Percentiles rank a stretch among this genome's conserved stretches.
These are phyloP conservation scores for Puccinia polysora DNA, from an alignment of 1,284 basidiomycete genomes.

Conservation along the genomic window DNA sequence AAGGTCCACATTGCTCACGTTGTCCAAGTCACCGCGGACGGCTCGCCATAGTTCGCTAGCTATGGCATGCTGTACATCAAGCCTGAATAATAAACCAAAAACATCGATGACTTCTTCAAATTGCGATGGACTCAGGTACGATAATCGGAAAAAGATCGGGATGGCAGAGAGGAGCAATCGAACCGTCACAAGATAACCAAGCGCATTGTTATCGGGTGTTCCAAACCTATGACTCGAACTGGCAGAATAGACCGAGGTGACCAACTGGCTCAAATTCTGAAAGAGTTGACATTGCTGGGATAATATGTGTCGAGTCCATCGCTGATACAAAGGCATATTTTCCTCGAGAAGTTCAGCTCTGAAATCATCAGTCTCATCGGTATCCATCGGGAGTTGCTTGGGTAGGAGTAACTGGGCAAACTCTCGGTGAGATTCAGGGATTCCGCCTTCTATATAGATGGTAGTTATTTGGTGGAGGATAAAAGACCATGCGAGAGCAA, in stretches of 20 bases:
- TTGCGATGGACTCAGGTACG: conserved; percentile 26
- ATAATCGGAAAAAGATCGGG: conserved; percentile 32
- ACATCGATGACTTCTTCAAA: conserved; percentile 36
- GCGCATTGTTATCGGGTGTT: conserved; percentile 33
- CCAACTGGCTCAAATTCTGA: conserved; percentile 23
- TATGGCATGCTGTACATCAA: conserved; percentile 34
- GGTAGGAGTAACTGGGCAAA: conserved; percentile 34
- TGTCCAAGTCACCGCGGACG: conserved; percentile 12
- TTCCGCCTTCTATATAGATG: conserved; percentile 28
- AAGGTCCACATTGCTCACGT: conserved; percentile 20
- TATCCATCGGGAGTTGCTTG: background rate
- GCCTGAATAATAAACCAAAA: conserved; percentile 35
- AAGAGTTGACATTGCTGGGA: conserved; percentile 40
- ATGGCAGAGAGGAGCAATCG: conserved; percentile 34
- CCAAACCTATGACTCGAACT: conserved; percentile 19
- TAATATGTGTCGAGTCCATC: conserved; percentile 33
- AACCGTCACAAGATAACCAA: conserved; percentile 40
- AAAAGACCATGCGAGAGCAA: conserved; percentile 41
- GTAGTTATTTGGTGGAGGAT: conserved; percentile 32
- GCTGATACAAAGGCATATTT: conserved; percentile 37
- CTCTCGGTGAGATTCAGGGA: conserved; percentile 32
- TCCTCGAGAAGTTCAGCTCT: conserved; percentile 19
- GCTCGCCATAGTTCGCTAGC: conserved; percentile 35
- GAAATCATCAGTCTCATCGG: conserved; percentile 22
- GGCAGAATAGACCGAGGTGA: conserved; percentile 23